Base-by-base conservation (phyloP, 2,329 filamentous ascomycete species). In the Cladosporium sp. region DNA sequence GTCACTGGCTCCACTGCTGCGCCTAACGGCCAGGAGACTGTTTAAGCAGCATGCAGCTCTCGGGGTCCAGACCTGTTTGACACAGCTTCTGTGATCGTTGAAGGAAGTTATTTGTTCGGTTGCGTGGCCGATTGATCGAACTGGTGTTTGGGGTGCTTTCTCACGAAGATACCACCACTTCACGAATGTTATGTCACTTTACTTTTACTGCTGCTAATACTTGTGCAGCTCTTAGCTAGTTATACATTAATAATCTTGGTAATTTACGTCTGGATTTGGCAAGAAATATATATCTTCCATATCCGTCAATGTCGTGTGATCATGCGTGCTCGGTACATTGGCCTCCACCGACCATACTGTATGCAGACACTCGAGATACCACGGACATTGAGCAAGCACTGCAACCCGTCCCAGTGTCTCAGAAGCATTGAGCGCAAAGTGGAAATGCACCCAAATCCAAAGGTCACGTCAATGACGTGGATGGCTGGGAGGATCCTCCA, bases 1-100 rank as follows among this genome's bases (percentile, higher is more conserved):
- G 42, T 19, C 40, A 56, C 52, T 44, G 37, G 35, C 37, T 44
- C 36, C 51, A 44, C 40, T 12, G 50, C 39, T n/a, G 48, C 50
- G 22, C 39, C 56, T 13, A 50, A 50, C 19, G 47, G 47, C 47
- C 28, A 50, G 13, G 47, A 24, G 6, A 15, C 3, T 5, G 42
- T 45, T 7, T 45, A 45, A 45, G 17, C 42, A 45, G 22, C 15
- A 10, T 17, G 42, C 42, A 7, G n/a, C n/a, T 2, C 15, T 9
- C 15, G 24, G 7, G 10, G 3, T 19, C 1, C 15, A 28, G 22
- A 15, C 28, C 42, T 45, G 42, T 28, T 10, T 45, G 15, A 4
- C 4, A n/a, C 42, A 28, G 15, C 25, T 13, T n/a, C 10, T 28
- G 7, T 45, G 22, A 28, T 1, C 12, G 12, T 9, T 3, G 3